Percentiles rank a stretch among this genome's conserved stretches.
These are phyloP conservation scores for Pterulicium gracile DNA, from an alignment of 1,284 basidiomycete species.

Conservation along the genomic window DNA sequence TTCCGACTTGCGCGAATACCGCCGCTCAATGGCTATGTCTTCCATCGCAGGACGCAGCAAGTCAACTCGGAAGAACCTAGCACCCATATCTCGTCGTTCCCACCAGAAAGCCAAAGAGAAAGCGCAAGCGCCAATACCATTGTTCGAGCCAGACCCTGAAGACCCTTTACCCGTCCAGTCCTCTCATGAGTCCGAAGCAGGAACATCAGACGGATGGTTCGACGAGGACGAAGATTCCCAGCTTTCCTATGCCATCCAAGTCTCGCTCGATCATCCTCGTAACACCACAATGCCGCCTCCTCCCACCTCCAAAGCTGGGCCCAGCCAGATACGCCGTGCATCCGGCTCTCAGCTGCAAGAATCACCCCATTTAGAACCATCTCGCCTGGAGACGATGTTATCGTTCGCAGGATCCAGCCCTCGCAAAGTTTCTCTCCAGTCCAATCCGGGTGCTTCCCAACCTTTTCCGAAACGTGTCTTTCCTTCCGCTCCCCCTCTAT, in stretches of 20 bases:
- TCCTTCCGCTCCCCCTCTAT: background rate
- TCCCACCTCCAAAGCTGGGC: constrained; percentile 8
- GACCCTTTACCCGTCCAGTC: constrained; percentile 11
- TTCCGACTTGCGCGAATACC: constrained; percentile 59
- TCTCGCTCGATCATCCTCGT: constrained; percentile 31
- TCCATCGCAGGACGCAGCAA: constrained; percentile 42
- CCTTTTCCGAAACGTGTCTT: background rate
- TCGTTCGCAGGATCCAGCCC: constrained; percentile 48
- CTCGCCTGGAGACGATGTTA: constrained; percentile 49
- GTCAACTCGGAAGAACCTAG: constrained; percentile 33
- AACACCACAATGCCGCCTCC: constrained; percentile 9
- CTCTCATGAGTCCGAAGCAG: constrained; percentile 15
- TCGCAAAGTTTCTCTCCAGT: constrained; percentile 14
- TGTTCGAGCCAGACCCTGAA: constrained; percentile 15
- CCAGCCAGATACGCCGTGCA: constrained; percentile 8
- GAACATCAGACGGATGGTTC: constrained; percentile 7
- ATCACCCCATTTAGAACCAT: constrained; percentile 34
- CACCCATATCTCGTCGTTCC: constrained; percentile 16
- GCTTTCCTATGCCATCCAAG: constrained; percentile 47
- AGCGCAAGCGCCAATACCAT: constrained; percentile 14
- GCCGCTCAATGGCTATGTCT: constrained; percentile 53
- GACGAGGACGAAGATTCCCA: constrained; percentile 35
- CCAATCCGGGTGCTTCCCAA: background rate
- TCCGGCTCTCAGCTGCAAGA: constrained; percentile 18
- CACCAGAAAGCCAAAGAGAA: constrained; percentile 10